These are phyloP conservation scores for Sparassis latifolia DNA, from an alignment of 1,284 basidiomycete genomes.

Conservation along the genomic window DNA sequence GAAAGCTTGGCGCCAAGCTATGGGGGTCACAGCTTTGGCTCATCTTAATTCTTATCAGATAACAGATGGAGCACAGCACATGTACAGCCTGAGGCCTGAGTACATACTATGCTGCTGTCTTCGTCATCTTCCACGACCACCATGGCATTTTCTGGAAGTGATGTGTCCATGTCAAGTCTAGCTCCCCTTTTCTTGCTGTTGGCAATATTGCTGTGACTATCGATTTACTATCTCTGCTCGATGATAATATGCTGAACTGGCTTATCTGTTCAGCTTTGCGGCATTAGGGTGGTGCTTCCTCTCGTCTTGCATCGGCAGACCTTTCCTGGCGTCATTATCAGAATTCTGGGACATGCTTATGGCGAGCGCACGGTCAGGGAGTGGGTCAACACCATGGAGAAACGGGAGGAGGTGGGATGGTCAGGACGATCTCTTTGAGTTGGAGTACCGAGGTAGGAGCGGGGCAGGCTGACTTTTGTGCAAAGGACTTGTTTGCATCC, in stretches of 20 bases:
- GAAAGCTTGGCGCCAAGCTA: too few species aligned
- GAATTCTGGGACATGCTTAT: conserved; percentile 38
- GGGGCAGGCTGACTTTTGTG: conserved; percentile 7
- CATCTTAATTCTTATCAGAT: not conserved
- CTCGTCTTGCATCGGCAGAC: conserved; percentile 56
- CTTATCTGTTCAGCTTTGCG: conserved; percentile 34
- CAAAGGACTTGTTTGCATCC: not conserved
- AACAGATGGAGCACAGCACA: not conserved
- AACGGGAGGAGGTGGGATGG: conserved; percentile 31
- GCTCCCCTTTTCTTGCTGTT: conserved; percentile 28
- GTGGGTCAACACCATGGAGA: conserved; percentile 21
- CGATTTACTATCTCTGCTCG: not conserved
- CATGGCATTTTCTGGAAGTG: not conserved
- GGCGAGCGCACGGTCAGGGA: conserved; percentile 24
- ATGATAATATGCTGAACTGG: not conserved
- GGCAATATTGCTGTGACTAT: conserved; percentile 38
- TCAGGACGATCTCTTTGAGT: conserved; percentile 52
- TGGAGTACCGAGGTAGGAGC: conserved; percentile 42
- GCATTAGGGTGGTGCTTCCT: conserved; percentile 56
- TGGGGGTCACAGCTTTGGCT: too few species aligned
- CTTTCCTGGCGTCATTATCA: conserved; percentile 35
- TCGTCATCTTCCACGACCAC: not conserved
- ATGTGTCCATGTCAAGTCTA: conserved; percentile 1
- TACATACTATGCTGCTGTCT: not conserved
- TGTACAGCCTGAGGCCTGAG: not conserved